Evolutionary conservation across 2,329 filamentous ascomycete species (phyloP), one percentile per base, ranked within the genome.

Genomic region (Pyrenophora graminea): DNA sequence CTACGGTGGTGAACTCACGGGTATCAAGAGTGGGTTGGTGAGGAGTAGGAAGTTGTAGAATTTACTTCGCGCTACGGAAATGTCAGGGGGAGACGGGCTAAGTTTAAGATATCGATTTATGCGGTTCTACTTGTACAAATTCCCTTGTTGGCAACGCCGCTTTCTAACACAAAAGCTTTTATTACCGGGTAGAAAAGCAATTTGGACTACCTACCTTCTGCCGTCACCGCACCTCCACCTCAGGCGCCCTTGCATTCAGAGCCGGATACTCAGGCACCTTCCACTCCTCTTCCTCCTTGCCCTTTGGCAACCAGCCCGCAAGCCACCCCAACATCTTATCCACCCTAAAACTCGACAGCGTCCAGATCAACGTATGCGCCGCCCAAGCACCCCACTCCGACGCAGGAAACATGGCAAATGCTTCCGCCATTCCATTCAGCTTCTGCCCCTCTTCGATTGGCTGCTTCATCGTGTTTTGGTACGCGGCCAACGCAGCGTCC

Each of bases 1-100:
- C 44, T 99, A 99, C 78, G 85, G 85, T 60, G 94, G 94, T 77
- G 94, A 97, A 75, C 77, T 89, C 77, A 94, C 92, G 36, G 94
- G 94, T 85, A 96, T 99, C 78, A 97, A 97, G 81, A 89, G 87
- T 64, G 89, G 89, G 17, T 77, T 99, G 74, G 86, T 97, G 66
- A 96, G 94, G 85, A 96, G 91, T 82, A 83, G 90, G 69, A 97
- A 94, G 80, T 79, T 99, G 76, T 93, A 85, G 43, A 9, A 6
- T 25, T 17, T 13, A 1, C 27, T 9, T 30, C 3, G 4, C 12
- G 10, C 23, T 21, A 21, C 19, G 19, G 19, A 5, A 21, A 21
- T 21, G 19, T 3, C 19, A 21, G 19, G 19, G 19, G 5, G 19
- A 25, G 6, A 25, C 23, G 23, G 27, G 10, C 27, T 12, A 30